Conservation (phyloP, 2,329 filamentous ascomycete genomes). For the Sphaerulina musiva region DNA sequence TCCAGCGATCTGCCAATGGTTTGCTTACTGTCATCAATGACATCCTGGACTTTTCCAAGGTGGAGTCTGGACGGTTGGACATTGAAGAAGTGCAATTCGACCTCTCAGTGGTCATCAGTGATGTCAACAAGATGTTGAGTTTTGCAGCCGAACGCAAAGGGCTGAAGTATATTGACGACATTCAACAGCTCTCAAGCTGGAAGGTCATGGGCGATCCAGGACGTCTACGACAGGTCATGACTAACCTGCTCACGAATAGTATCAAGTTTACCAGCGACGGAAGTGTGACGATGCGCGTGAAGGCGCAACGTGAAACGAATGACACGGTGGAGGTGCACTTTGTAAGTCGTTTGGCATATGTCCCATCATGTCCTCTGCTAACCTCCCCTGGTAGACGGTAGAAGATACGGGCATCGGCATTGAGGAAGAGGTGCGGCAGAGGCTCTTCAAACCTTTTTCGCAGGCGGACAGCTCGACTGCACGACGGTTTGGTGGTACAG, state of each 20-base stretch:
- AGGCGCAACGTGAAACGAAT: conserved; percentile 56
- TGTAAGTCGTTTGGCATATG: conserved; percentile 1
- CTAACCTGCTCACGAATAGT: conserved; percentile 69
- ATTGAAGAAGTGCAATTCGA: conserved; percentile 78
- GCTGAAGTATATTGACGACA: conserved; percentile 63
- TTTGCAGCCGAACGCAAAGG: conserved; percentile 78
- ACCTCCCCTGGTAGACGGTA: conserved; percentile 40
- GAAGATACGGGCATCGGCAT: conserved; percentile 78
- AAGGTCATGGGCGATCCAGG: conserved; percentile 84
- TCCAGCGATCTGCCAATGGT: conserved; percentile 72
- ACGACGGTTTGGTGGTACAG: conserved; percentile 70
- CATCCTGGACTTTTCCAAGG: conserved; percentile 83
- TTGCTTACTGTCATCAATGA: conserved; percentile 85
- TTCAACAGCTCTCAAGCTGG: conserved; percentile 56
- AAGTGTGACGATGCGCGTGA: conserved; percentile 59
- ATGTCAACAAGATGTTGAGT: conserved; percentile 80
- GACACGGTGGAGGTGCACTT: conserved; percentile 65
- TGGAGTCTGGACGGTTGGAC: conserved; percentile 66
- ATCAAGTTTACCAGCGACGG: conserved; percentile 69
- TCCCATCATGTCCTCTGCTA: background rate
- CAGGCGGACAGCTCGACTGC: conserved; percentile 77
- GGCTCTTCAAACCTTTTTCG: conserved; percentile 72
- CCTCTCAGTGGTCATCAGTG: conserved; percentile 63
- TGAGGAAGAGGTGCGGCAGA: conserved; percentile 65
- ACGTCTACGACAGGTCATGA: conserved; percentile 74